Evolutionary conservation across 78 protist genomes (phyloP).

Genomic region (Planoprotostelium fungivorum): DNA sequence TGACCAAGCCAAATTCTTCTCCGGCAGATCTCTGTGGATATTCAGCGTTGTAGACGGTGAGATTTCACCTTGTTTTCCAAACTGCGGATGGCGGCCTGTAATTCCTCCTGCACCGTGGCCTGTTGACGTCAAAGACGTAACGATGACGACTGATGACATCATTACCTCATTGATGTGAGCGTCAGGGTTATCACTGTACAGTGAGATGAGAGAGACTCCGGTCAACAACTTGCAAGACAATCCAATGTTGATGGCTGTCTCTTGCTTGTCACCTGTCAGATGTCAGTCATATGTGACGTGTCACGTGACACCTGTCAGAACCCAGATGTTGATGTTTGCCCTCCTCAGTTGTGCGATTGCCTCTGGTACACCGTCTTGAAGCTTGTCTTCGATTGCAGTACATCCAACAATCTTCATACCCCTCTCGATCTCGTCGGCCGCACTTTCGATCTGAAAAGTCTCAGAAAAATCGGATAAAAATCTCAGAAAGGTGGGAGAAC

Average conservation of each 20-base stretch:
- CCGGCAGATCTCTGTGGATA: slow-evolving; percentile 8
- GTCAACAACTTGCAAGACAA: slow-evolving; percentile 74
- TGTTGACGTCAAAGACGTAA: too few relatives aligned
- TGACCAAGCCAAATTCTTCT: slow-evolving; percentile 49
- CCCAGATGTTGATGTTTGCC: slow-evolving; percentile 78
- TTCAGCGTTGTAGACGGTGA: slow-evolving; percentile 36
- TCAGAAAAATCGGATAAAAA: too few relatives aligned
- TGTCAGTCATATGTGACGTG: slow-evolving; percentile 43
- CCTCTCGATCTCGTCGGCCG: slow-evolving; percentile 63
- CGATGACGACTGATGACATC: too few relatives aligned
- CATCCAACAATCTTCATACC: slow-evolving; percentile 73
- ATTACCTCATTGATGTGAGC: slow-evolving; percentile 31
- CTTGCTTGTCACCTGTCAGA: slow-evolving; percentile 94
- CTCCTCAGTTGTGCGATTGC: slow-evolving; percentile 51
- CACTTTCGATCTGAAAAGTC: slow-evolving; percentile 10
- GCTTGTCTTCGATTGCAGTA: slow-evolving; percentile 91
- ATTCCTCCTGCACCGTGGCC: slow-evolving; percentile 28
- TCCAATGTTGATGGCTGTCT: slow-evolving; percentile 93
- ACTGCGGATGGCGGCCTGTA: slow-evolving; percentile 25
- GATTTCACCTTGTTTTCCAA: neutral
- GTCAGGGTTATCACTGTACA: slow-evolving; percentile 41
- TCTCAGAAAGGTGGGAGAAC: too few relatives aligned
- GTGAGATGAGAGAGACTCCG: slow-evolving; percentile 14
- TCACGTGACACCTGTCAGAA: too few relatives aligned
- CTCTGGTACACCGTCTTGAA: slow-evolving; percentile 86